These are phyloP conservation scores for Solanum tarijense DNA, from an alignment of 257 asterid genomes.

Conservation along the genomic window DNA sequence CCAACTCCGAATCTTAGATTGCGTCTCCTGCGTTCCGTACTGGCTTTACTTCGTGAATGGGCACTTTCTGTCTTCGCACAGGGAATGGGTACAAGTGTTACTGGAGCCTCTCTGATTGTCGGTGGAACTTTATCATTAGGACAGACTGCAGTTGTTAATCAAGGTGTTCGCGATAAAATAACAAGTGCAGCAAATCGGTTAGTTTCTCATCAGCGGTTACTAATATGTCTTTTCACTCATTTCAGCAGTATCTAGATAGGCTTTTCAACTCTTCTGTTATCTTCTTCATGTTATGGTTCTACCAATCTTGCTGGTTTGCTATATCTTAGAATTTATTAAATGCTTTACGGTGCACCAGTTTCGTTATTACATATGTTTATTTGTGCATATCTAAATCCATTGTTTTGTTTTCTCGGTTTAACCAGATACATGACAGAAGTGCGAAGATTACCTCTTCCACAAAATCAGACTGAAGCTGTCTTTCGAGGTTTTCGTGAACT, in stretches of 20 bases:
- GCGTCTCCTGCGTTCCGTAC: slow-evolving; percentile 79
- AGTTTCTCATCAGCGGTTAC: neutral
- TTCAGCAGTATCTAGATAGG: neutral
- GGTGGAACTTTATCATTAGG: slow-evolving; percentile 61
- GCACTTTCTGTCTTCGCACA: slow-evolving; percentile 62
- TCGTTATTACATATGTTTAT: neutral
- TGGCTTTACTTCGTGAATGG: slow-evolving; percentile 82
- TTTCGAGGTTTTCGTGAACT: slow-evolving; percentile 78
- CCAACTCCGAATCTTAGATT: slow-evolving; percentile 60
- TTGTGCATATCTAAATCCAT: neutral
- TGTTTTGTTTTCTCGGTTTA: neutral
- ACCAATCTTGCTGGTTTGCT: neutral
- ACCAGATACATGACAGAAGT: slow-evolving; percentile 91
- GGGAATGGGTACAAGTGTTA: slow-evolving; percentile 66
- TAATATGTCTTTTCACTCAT: neutral
- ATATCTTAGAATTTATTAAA: neutral
- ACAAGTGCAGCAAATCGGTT: slow-evolving; percentile 83
- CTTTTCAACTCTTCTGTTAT: neutral
- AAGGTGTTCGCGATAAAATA: slow-evolving; percentile 82
- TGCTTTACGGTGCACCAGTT: neutral
- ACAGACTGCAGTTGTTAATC: slow-evolving; percentile 44
- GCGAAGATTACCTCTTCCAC: slow-evolving; percentile 69
- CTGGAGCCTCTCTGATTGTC: slow-evolving; percentile 78
- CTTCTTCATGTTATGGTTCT: neutral
- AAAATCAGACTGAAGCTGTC: slow-evolving; percentile 69